Base-by-base conservation (phyloP, 352 stramenopile genomes). In the Phytophthora quininea region DNA sequence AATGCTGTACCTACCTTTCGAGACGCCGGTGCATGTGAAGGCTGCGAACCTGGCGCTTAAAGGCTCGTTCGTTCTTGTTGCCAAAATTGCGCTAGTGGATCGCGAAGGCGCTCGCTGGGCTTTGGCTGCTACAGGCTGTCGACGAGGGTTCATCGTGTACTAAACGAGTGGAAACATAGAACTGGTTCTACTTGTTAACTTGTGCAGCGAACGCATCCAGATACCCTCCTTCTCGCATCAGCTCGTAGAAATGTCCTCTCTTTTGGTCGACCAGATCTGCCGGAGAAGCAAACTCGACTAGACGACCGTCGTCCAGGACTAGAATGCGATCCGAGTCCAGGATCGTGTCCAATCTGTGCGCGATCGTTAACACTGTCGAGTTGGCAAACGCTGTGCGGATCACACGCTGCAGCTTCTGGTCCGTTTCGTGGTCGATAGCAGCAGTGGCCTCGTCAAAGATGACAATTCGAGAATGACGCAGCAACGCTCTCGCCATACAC, bases 351-450 rank as follows among this genome's bases (percentile, higher is more conserved):
- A 69, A 40, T 5, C 62, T 99, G 29, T 99, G 97, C 10, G 97
- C 97, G 56, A 99, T 98, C 1, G 94, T 98, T 3, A 99, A 60
- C 35, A 98, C 76, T 0, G 97, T 99, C 31, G 86, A 97, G 12
- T 86, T 64, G 2, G 57, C 62, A 63, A 99, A 99, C n/a, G 75
- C 77, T 38, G 61, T 74, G n/a, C 79, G 82, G 55, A 98, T 97
- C 50, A 87, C 74, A 1, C 67, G 54, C 56, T 93, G 83, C 4
- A 93, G 58, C 14, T 72, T 69, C 14, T 69, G 46, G 49, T 92
- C 86, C 19, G 80, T 98, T 14, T 86, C 87, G 60, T 93, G 84
- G 56, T 98, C 92, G 37, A 98, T 78, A 3, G 79, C 71, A 29
- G 77, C 74, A 6, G 84, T 93, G 14, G 86, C 86, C 54, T 94